Evolutionary conservation across 192 early-diverging fungal genomes (phyloP).

Genomic region (Spizellomyces punctatus): DNA sequence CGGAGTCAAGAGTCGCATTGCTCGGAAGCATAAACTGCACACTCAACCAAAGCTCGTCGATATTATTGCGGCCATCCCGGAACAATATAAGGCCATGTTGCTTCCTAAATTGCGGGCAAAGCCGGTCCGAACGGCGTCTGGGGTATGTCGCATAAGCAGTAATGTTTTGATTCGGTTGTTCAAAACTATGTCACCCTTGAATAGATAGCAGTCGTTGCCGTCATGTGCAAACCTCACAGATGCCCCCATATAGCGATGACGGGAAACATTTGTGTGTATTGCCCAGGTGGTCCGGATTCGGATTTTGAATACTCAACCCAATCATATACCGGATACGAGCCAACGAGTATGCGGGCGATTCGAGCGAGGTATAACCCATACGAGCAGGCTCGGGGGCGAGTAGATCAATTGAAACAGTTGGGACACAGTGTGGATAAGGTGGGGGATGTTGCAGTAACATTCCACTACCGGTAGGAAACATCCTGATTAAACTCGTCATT

Average conservation of each 20-base stretch:
- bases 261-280: conserved; percentile 96
- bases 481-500: conserved; percentile 24
- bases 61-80: conserved; percentile 97
- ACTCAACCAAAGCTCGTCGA: conserved; percentile 94
- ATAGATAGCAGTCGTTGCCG: conserved; percentile 91
- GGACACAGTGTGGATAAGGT: conserved; percentile 97
- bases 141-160: conserved; percentile 53
- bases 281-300: conserved; percentile 97
- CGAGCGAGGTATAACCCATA: conserved; percentile 96
- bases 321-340: conserved; percentile 99
- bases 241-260: conserved; percentile 99
- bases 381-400: conserved; percentile 91
- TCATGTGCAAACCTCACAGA: conserved; percentile 96
- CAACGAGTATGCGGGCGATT: conserved; percentile 98
- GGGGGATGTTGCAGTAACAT: neutral
- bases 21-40: conserved; percentile 67
- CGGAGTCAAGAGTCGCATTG: conserved; percentile 66
- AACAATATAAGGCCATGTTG: conserved; percentile 82
- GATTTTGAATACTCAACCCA: conserved; percentile 99
- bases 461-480: neutral
- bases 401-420: conserved; percentile 90
- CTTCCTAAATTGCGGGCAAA: conserved; percentile 91
- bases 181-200: neutral
- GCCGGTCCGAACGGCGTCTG: conserved; percentile 93
- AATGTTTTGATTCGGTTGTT: neutral